Conservation (phyloP, 2,329 filamentous ascomycete genomes). For the Colletotrichum sp. region DNA sequence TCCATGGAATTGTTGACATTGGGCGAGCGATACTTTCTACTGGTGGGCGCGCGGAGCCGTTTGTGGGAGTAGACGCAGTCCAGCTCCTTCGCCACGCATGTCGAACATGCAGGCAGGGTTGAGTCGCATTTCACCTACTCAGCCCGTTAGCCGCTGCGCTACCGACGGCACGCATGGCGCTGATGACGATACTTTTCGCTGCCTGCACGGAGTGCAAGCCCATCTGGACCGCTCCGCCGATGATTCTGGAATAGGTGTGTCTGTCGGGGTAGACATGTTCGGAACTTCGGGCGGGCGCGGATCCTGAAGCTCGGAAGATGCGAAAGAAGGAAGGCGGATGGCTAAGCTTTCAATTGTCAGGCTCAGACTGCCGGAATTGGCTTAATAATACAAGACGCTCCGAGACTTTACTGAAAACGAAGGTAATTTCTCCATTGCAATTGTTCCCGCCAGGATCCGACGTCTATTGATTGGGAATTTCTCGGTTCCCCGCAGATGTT, state of each 20-base stretch:
- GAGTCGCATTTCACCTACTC: neutral
- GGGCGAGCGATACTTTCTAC: neutral
- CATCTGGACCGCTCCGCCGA: neutral
- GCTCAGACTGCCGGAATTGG: neutral
- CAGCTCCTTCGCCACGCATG: neutral
- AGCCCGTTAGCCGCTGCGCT: neutral
- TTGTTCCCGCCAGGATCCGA: neutral
- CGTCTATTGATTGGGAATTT: neutral
- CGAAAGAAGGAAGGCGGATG: neutral
- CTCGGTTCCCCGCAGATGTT: neutral
- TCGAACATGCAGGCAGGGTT: neutral
- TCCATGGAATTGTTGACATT: neutral
- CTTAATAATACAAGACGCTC: neutral
- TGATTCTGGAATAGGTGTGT: fast-evolving
- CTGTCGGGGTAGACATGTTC: neutral
- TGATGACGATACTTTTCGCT: neutral
- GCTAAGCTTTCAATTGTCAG: neutral
- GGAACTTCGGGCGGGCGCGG: neutral
- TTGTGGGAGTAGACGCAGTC: neutral
- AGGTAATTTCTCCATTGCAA: neutral
- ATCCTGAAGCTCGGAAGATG: neutral
- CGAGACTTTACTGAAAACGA: neutral
- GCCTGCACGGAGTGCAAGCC: neutral
- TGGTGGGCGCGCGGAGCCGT: neutral
- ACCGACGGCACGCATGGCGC: neutral